Conservation (phyloP, 768 basidiomycete genomes). For the Steccherinum ochraceum region DNA sequence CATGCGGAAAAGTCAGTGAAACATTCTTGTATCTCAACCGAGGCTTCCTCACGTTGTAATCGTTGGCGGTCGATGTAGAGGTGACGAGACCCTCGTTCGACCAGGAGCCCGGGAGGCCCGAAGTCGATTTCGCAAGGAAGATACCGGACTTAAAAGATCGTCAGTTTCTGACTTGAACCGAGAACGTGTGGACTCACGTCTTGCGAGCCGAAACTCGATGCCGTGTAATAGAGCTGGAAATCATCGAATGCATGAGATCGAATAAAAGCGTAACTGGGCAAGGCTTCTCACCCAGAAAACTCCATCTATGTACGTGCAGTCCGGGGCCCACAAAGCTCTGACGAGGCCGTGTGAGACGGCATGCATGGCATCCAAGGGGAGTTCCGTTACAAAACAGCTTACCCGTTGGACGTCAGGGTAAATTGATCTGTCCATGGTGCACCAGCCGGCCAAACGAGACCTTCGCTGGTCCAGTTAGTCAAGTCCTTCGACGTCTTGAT, state of each 20-base stretch:
- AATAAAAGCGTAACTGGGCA: not conserved
- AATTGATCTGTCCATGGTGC: constrained; percentile 44
- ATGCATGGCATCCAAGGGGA: not conserved
- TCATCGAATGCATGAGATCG: not conserved
- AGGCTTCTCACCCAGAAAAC: constrained; percentile 16
- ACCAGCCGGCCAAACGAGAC: constrained; percentile 44
- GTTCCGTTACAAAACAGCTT: no score
- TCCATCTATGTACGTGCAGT: constrained; percentile 23
- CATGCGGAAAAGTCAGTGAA: not conserved
- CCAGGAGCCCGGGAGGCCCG: constrained; percentile 31
- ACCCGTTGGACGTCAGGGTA: constrained; percentile 41
- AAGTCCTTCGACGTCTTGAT: constrained; percentile 46
- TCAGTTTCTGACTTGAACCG: no score
- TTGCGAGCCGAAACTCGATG: constrained; percentile 48
- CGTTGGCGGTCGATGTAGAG: constrained; percentile 30
- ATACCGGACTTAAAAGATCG: constrained; percentile 42
- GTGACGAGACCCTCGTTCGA: constrained; percentile 43
- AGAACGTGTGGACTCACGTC: constrained; percentile 33
- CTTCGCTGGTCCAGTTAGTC: constrained; percentile 38
- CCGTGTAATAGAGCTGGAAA: constrained; percentile 46
- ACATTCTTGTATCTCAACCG: not conserved
- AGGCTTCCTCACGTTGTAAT: constrained; percentile 34
- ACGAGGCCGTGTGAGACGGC: not conserved
- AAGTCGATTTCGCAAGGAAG: constrained; percentile 46
- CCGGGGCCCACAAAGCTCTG: constrained; percentile 28